Evolutionary conservation across 306 rosid species (phyloP), one percentile per base, ranked within the genome.

Genomic region (Delonix regia): DNA sequence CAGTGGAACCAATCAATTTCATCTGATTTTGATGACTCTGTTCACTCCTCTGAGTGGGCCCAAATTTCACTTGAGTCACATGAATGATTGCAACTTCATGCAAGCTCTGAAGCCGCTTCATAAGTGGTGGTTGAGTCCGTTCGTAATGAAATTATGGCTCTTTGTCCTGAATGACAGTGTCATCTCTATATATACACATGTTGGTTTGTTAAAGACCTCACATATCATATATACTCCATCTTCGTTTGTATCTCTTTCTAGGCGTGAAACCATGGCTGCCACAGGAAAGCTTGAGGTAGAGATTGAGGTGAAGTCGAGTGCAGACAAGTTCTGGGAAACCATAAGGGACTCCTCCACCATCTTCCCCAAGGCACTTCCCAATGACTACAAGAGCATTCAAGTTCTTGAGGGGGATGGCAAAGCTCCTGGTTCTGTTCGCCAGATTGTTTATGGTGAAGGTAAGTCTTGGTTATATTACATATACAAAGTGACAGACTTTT

Each of bases 371-470:
- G 84, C 65, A 9, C 86, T 90, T 49, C 79, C 96, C 9, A 78
- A 89, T 44, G 96, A 94, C n/a, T 94, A 94, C 90, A 87, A 92
- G 72, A 86, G 90, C 85, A 92, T 94, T 69, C 87, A 92, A 41
- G 73, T 94, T 45, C 82, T 94, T 25, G 91, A 88, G 73, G 98
- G 98, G 7, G 94, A 92, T 66, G 98, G 97, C 66, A 92, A 87
- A 24, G 79, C 90, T 21, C 78, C 81, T 39, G 98, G 96, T 18
- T 92, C 98, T 34, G 51, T 94, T 24, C 94, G 97, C 53, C 88
- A 73, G 25, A 78, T 94, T 1, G 72, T 72, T 27, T 92, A 90
- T 52, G 88, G 74, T 3, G 93, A 89, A 69, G 98, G 97, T 91
- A 10, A 4, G n/a, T n/a, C n/a, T n/a, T n/a, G n/a, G n/a, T n/a